A percentile compares a stretch with the other conserved stretches of the same genome.
Evolutionary conservation across 768 basidiomycete genomes (phyloP).

Genomic region (Coprinopsis strossmayeri): DNA sequence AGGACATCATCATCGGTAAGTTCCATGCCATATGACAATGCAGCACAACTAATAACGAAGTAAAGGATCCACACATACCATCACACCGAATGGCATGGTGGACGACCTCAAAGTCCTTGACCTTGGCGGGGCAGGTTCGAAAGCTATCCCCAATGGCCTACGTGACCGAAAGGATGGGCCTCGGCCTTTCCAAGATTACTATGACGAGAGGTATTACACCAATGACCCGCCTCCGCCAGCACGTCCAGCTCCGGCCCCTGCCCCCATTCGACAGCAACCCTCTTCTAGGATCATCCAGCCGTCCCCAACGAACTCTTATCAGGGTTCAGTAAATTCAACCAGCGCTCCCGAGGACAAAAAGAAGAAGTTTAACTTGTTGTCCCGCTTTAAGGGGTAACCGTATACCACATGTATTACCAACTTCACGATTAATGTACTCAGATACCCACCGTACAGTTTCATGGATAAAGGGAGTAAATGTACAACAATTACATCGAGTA

Average conservation of each 20-base stretch:
- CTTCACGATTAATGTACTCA: background rate
- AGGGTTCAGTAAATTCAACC: slow-evolving; percentile 36
- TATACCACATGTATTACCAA: background rate
- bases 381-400: no score
- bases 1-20: slow-evolving; percentile 88
- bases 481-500: slow-evolving; percentile 34
- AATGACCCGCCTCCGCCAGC: slow-evolving; percentile 54
- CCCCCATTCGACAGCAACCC: slow-evolving; percentile 25
- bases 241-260: slow-evolving; percentile 29
- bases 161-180: slow-evolving; percentile 37
- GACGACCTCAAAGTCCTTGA: slow-evolving; percentile 86
- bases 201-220: slow-evolving; percentile 74
- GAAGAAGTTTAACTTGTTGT: slow-evolving; percentile 72
- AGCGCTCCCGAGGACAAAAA: slow-evolving; percentile 52
- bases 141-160: slow-evolving; percentile 63
- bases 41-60: background rate
- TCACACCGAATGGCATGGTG: slow-evolving; percentile 79
- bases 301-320: slow-evolving; percentile 49
- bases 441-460: background rate
- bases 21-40: background rate
- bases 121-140: slow-evolving; percentile 79
- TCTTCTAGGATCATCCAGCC: slow-evolving; percentile 33
- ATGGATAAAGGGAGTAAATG: no score
- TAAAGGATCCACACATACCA: slow-evolving; percentile 82
- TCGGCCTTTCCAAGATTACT: slow-evolving; percentile 64